Evolutionary conservation across 768 basidiomycete genomes (phyloP), one percentile per base, ranked within the genome.

Genomic region (Suillus lakei): DNA sequence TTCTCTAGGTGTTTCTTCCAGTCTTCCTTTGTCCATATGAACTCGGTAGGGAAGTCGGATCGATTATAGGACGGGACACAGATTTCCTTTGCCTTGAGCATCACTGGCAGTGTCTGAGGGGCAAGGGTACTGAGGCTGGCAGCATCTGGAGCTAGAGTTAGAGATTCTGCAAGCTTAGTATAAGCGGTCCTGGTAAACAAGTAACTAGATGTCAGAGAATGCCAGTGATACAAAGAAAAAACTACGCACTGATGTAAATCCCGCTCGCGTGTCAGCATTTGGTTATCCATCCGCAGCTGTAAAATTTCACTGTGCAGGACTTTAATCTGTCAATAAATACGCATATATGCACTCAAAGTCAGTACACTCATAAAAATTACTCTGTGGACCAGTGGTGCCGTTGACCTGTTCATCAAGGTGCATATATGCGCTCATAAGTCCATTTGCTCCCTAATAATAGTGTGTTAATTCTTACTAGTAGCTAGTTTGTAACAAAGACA

Each of bases 371-470:
- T 23, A 48, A 23, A 8, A 48, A 48, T 48, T 21, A 48, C 23
- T 48, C n/a, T n/a, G 10, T 23, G 10, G 10, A 21, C 32, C 32
- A 32, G 32, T 32, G 32, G 32, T 32, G 32, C n/a, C 46, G n/a
- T 48, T 9, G n/a, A 48, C 46, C 46, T 48, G 46, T 7, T 48
- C 46, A n/a, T 48, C 46, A 5, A 48, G 46, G 23, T 9, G 46
- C 46, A 48, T 48, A 48, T 48, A 48, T 48, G 46, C 46, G n/a
- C 23, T 48, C 46, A 48, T n/a, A 48, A 48, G 46, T 48, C 46
- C 46, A 48, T 23, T 48, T 5, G 36, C 36, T 38, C 46, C 46
- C 46, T 48, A 23, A 12, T 7, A 23, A 23, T 48, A 23, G 46
- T 8, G 9, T 48, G n/a, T 48, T n/a, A 46, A 23, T 46, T 16